Base-by-base conservation (phyloP, 208 protist species). In the Leishmania mexicana region DNA sequence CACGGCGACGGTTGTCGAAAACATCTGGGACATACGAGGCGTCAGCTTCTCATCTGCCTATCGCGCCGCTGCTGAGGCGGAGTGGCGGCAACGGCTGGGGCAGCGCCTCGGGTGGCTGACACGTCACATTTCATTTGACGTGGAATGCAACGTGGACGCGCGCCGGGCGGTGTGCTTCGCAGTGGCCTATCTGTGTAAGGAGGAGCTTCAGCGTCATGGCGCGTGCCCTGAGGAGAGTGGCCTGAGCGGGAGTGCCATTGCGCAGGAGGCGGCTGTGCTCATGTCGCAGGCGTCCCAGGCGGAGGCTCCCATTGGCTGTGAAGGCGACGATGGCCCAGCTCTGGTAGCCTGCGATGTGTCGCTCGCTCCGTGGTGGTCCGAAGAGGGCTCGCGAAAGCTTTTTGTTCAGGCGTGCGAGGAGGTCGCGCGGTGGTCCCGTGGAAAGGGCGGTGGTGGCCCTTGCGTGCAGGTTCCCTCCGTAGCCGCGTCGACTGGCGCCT, bases 381-480 rank as follows among this genome's bases (percentile, higher is more conserved):
- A 72, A 17, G 71, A 54, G 5, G 19, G 10, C n/a, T 21, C 68
- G 28, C 60, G 19, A 13, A 40, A 24, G 35, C 40, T 84, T 10
- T 81, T 89, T 38, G 6, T n/a, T 0, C 77, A 82, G 74, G 70
- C 76, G 3, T 88, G 84, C 49, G 78, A 85, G 75, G 97, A 99
- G 87, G 80, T 96, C 42, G 91, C 89, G 62, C 93, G 98, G 15
- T 85, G 80, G 78, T 10, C 24, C 28, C 6, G 17, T 17, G 42
- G 35, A 51, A 51, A 38, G 45, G 40, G 8, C 28, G 21, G 67
- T 31, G 57, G 58, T 15, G 28, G 38, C 92, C 67, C 80, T 74
- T 96, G 92, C 17, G 86, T 75, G 35, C 98, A 99, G 81, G 79
- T 99, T 17, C 95, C 99, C 71, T 94, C 88, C 13, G 89, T 99